Base-by-base conservation (phyloP, 2,329 filamentous ascomycete genomes). In the Neoascochyta sp. region DNA sequence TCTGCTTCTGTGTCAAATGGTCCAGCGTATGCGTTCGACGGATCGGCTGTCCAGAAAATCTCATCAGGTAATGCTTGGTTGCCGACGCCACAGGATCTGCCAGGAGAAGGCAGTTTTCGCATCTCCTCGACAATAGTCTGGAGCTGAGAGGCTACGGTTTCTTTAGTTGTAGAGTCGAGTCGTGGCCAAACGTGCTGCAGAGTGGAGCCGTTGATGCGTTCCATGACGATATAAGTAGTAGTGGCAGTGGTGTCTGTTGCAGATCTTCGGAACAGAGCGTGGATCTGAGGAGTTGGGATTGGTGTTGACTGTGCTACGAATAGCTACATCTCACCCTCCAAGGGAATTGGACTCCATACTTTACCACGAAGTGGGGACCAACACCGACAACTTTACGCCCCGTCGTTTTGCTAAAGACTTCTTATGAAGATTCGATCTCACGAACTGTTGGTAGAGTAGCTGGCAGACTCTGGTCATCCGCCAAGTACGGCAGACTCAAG, bases 391-490 rank as follows among this genome's bases (percentile, higher is more conserved):
- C 36, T 20, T 31, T 43, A 16, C 26, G 16, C 20, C 18, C 22
- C 7, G 20, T 25, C 14, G 13, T 24, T 9, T 36, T 26, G 26
- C 23, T 43, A 34, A 43, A 29, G 28, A 47, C 36, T 29, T 47
- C 45, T 37, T 29, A 30, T 10, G 45, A 17, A 38, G 38, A 39
- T 34, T 43, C 31, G 34, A 50, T 47, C 19, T 45, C 36, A 25
- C 43, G 29, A 16, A 29, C 32, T n/a, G 33, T 45, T 21, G 38
- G 43, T 27, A 49, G 36, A 22, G 27, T 36, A 25, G 38, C 32
- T 32, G 45, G 45, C 34, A 49, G 31, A 23, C 24, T 43, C 37
- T 18, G 27, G 29, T 33, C 29, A 24, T 47, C 41, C 16, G 32
- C 41, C 25, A 39, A 30, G 32, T 45, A 50, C 30, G 34, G 42